A percentile compares a stretch with the other conserved stretches of the same genome.
Conservation (phyloP, 1,139 yeast species). For the Eremothecium cymbalariae region DNA sequence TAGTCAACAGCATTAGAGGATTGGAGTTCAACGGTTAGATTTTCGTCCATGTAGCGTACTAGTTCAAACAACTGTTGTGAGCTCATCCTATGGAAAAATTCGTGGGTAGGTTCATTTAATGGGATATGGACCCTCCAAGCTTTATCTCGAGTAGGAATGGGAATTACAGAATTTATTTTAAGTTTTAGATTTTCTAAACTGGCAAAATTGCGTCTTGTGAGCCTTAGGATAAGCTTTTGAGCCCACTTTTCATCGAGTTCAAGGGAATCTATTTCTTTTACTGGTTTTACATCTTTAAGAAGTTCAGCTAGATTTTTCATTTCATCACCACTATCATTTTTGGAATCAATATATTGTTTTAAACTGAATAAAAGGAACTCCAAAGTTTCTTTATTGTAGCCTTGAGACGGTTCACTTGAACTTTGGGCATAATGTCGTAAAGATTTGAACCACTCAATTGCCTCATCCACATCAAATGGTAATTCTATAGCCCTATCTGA, state of each 20-base stretch:
- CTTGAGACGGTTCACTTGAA: slow-evolving; percentile 8
- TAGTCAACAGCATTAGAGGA: not conserved
- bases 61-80: slow-evolving; percentile 11
- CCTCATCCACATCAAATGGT: slow-evolving; percentile 8
- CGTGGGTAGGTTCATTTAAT: slow-evolving; percentile 10
- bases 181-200: slow-evolving; percentile 9
- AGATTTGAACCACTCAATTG: slow-evolving; percentile 18
- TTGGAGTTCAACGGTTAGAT: slow-evolving; percentile 21
- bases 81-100: slow-evolving; percentile 7
- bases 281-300: slow-evolving; percentile 11
- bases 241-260: slow-evolving; percentile 26
- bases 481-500: slow-evolving; percentile 3
- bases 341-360: slow-evolving; percentile 12
- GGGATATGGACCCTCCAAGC: slow-evolving; percentile 12
- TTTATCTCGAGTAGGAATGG: slow-evolving; percentile 8
- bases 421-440: slow-evolving; percentile 4
- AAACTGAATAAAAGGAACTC: slow-evolving; percentile 17
- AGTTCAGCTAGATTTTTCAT: slow-evolving; percentile 14
- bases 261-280: slow-evolving; percentile 10
- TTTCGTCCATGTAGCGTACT: slow-evolving; percentile 23
- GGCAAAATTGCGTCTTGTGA: slow-evolving; percentile 1
- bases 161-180: slow-evolving; percentile 25
- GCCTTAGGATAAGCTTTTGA: slow-evolving; percentile 7
- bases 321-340: slow-evolving; percentile 10
- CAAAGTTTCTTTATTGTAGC: slow-evolving; percentile 17